A percentile compares a stretch with the other conserved stretches of the same genome.
phyloP scores from a whole-genome alignment of 2,329 filamentous ascomycete species.

The Aaosphaeria pasadenensis region DNA sequence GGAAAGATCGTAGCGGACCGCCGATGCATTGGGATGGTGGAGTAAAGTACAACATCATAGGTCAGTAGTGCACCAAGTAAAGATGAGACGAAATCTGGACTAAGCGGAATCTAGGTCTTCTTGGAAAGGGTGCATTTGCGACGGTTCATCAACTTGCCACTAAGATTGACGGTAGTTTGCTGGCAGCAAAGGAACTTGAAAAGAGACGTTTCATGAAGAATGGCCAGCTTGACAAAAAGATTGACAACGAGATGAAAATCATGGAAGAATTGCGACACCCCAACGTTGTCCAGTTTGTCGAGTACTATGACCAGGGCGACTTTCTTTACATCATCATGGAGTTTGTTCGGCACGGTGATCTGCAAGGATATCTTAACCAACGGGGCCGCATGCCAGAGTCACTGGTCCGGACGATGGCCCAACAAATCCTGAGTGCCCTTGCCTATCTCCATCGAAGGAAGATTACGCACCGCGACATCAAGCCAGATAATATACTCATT shows the following conservation, averaged over 20 bases:
- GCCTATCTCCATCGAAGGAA: constrained; percentile 81
- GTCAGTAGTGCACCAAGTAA: constrained; percentile 9
- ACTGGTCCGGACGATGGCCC: constrained; percentile 68
- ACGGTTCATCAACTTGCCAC: constrained; percentile 87
- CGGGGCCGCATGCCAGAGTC: constrained; percentile 63
- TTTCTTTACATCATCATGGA: constrained; percentile 98
- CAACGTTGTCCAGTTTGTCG: constrained; percentile 89
- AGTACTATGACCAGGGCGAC: constrained; percentile 78
- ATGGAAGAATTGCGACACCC: constrained; percentile 82
- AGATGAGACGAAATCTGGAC: background rate
- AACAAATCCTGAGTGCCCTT: constrained; percentile 76
- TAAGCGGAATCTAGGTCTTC: constrained; percentile 49
- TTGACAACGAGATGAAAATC: constrained; percentile 96
- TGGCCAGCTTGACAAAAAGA: constrained; percentile 81
- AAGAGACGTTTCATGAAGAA: constrained; percentile 94
- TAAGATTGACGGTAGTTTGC: constrained; percentile 77
- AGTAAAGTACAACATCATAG: constrained; percentile 75
- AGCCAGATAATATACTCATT: constrained; percentile 95
- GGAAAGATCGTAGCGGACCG: constrained; percentile 33
- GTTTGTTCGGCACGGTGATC: constrained; percentile 76
- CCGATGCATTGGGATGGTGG: constrained; percentile 81
- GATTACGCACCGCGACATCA: constrained; percentile 98
- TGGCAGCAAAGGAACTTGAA: constrained; percentile 91
- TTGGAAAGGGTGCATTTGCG: constrained; percentile 94
- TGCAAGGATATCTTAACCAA: constrained; percentile 68